A percentile compares a stretch with the other conserved stretches of the same genome.
Evolutionary conservation across 257 asterid species (phyloP).

Genomic region (Ophiorrhiza pumila): DNA sequence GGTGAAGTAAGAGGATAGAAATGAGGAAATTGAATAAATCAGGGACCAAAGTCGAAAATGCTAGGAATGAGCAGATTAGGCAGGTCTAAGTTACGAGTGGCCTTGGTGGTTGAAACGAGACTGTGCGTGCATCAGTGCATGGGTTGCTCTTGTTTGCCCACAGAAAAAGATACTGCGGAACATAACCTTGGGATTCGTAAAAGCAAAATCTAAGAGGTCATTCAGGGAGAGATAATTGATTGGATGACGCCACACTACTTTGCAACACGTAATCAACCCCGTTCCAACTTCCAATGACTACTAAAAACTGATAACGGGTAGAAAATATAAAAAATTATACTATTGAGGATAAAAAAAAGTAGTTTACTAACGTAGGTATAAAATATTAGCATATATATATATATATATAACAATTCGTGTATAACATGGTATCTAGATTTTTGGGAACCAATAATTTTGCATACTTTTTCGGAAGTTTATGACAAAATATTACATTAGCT

Average conservation of each 20-base stretch:
- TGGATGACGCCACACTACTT: conserved; percentile 21
- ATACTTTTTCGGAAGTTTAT: no score
- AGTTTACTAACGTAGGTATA: no score
- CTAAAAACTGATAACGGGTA: no score
- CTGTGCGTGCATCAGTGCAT: not conserved
- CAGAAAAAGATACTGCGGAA: not conserved
- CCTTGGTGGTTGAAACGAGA: not conserved
- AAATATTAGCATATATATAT: no score
- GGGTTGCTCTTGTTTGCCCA: not conserved
- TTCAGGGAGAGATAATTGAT: conserved; percentile 16
- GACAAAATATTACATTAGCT: no score
- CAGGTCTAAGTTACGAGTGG: not conserved
- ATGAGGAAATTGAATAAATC: not conserved
- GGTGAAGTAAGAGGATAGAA: no score
- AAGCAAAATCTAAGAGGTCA: conserved; percentile 22
- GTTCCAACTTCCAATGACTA: not conserved
- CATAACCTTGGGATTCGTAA: conserved; percentile 19
- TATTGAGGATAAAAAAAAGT: no score
- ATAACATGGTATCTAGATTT: no score
- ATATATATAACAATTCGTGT: no score
- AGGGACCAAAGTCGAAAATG: not conserved
- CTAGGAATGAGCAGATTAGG: not conserved
- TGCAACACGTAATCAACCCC: conserved; percentile 12
- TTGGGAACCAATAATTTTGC: no score
- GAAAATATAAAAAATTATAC: no score